Conservation (phyloP, 2,329 filamentous ascomycete species). For the Phialocephala sp. region DNA sequence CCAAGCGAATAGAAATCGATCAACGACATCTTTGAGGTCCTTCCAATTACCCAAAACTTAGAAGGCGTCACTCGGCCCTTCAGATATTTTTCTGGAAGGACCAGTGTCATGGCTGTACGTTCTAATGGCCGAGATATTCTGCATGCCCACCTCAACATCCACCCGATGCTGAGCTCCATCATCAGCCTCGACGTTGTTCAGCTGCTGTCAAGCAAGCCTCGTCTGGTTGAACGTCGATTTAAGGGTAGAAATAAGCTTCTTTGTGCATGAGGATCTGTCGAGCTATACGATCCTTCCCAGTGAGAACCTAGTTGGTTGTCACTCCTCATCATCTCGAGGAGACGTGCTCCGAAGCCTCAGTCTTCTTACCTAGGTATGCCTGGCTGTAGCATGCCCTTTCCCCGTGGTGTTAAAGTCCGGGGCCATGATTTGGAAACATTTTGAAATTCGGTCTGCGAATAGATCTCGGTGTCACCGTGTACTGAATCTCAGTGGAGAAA, state of each 20-base stretch:
- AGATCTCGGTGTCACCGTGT: slow-evolving; percentile 7
- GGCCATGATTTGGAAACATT: slow-evolving; percentile 19
- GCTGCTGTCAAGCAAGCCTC: not conserved
- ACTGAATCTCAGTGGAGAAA: too few relatives aligned
- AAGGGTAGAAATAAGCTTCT: not conserved
- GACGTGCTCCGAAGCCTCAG: not conserved
- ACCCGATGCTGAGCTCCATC: not conserved
- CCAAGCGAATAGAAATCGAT: slow-evolving; percentile 2
- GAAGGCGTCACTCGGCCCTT: not conserved
- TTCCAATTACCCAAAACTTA: not conserved
- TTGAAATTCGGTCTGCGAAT: slow-evolving; percentile 2
- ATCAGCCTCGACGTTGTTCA: slow-evolving; percentile 2
- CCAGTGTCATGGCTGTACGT: not conserved
- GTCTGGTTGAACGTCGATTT: not conserved
- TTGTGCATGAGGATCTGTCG: not conserved
- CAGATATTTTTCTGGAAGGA: not conserved
- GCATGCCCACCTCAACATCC: not conserved
- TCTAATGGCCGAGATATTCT: not conserved
- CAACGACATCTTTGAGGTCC: slow-evolving; percentile 3
- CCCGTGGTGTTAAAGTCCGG: slow-evolving; percentile 12
- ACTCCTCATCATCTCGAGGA: not conserved
- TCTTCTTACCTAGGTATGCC: too few relatives aligned
- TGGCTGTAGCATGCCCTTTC: not conserved
- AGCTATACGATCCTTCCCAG: not conserved
- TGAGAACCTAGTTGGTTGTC: not conserved